A percentile compares a stretch with the other conserved stretches of the same genome.
phyloP scores from a whole-genome alignment of 2,329 filamentous ascomycete genomes.

The Monilinia aucupariae region DNA sequence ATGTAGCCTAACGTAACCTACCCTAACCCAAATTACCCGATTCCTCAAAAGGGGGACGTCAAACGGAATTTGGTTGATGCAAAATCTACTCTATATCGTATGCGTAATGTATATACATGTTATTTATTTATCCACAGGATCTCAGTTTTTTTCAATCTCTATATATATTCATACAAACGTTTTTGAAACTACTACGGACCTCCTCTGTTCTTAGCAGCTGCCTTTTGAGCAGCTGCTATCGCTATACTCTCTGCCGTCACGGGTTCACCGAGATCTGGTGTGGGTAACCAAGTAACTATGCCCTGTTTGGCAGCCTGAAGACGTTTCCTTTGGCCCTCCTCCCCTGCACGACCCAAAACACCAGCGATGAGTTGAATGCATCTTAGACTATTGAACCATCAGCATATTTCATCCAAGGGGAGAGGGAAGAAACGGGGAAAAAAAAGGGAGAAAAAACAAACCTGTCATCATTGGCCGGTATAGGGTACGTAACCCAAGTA shows the following conservation, averaged over 20 bases:
- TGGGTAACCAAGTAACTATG: conserved; percentile 55
- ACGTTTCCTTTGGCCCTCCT: conserved; percentile 67
- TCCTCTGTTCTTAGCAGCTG: neutral
- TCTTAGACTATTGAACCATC: conserved; percentile 57
- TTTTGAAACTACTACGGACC: neutral
- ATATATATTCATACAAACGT: neutral
- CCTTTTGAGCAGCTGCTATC: neutral
- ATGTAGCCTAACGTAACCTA: no score
- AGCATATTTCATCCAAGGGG: conserved; percentile 21
- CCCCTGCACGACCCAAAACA: conserved; percentile 76
- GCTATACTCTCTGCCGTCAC: conserved; percentile 18
- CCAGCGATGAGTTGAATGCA: conserved; percentile 77
- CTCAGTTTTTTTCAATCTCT: no score
- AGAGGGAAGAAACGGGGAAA: neutral
- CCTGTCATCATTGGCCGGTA: conserved; percentile 96
- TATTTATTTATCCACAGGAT: no score
- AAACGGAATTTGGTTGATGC: no score
- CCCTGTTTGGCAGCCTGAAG: conserved; percentile 57
- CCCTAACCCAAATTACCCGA: no score
- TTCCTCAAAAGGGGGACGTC: no score
- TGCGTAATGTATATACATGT: no score
- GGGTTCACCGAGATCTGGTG: conserved; percentile 26
- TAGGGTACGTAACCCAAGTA: conserved; percentile 91
- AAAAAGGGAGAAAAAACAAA: conserved; percentile 41
- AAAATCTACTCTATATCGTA: no score